Evolutionary conservation across 2,329 filamentous ascomycete genomes (phyloP).

Genomic region (Chrysoporthe puriensis): DNA sequence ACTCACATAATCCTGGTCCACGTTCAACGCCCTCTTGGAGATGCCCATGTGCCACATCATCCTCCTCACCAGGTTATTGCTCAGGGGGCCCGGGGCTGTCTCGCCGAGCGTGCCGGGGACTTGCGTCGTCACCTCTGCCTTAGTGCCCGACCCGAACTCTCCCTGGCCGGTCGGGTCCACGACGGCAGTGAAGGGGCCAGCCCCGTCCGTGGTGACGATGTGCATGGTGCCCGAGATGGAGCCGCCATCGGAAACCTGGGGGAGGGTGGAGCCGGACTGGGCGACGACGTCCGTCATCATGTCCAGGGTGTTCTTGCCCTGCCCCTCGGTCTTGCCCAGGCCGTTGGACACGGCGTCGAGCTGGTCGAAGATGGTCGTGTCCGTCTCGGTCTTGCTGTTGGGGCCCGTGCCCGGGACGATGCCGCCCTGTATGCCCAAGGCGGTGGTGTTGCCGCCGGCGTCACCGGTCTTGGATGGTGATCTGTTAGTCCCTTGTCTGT

Average conservation of each 20-base stretch:
- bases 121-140: slow-evolving; percentile 26
- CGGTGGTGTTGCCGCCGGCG: slow-evolving; percentile 43
- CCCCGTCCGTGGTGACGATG: slow-evolving; percentile 34
- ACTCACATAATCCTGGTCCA: slow-evolving; percentile 26
- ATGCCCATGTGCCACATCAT: slow-evolving; percentile 25
- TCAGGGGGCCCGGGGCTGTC: slow-evolving; percentile 21
- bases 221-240: slow-evolving; percentile 32
- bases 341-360: slow-evolving; percentile 42
- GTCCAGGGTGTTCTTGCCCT: slow-evolving; percentile 42
- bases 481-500: slow-evolving; percentile 32
- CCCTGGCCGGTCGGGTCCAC: slow-evolving; percentile 30
- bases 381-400: slow-evolving; percentile 41
- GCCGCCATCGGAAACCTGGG: slow-evolving; percentile 32
- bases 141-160: slow-evolving; percentile 27
- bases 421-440: slow-evolving; percentile 40
- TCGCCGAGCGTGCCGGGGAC: slow-evolving; percentile 28
- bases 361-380: slow-evolving; percentile 47
- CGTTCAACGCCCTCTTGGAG: slow-evolving; percentile 29
- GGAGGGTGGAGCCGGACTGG: slow-evolving; percentile 34
- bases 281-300: slow-evolving; percentile 36
- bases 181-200: slow-evolving; percentile 30
- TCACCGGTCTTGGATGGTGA: slow-evolving; percentile 34
- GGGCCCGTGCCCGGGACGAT: slow-evolving; percentile 33
- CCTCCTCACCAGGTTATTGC: slow-evolving; percentile 17
- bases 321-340: slow-evolving; percentile 43